A percentile compares a stretch with the other conserved stretches of the same genome.
These are phyloP conservation scores for Apophysomyces sp. DNA, from an alignment of 371 early-diverging fungal species.

Conservation along the genomic window DNA sequence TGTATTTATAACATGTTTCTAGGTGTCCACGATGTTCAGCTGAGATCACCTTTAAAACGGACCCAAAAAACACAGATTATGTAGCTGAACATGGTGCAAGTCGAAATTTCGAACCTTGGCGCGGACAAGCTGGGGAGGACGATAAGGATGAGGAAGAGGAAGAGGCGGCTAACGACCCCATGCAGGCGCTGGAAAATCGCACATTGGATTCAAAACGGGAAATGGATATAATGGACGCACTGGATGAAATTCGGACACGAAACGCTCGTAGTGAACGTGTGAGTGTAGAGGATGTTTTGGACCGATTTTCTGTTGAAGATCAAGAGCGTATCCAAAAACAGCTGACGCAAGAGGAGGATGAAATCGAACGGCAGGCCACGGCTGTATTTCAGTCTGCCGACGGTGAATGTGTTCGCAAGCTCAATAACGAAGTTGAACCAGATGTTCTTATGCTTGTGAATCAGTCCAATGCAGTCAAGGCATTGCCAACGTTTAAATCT, in stretches of 20 bases:
- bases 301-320: conserved; percentile 50
- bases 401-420: conserved; percentile 71
- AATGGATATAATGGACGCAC: conserved; percentile 94
- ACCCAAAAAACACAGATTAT: conserved; percentile 96
- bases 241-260: conserved; percentile 90
- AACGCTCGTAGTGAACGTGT: conserved; percentile 86
- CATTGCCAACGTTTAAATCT: conserved; percentile 9
- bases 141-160: conserved; percentile 61
- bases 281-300: conserved; percentile 61
- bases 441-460: conserved; percentile 47
- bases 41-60: conserved; percentile 97
- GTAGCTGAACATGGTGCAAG: conserved; percentile 91
- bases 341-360: conserved; percentile 60
- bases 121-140: conserved; percentile 72
- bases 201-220: conserved; percentile 93
- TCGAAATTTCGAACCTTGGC: conserved; percentile 96
- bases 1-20: neutral
- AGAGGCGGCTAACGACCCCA: conserved; percentile 89
- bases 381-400: conserved; percentile 67
- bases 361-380: conserved; percentile 66
- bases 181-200: conserved; percentile 91
- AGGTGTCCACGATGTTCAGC: conserved; percentile 93
- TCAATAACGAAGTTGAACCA: conserved; percentile 54
- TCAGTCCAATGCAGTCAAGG: conserved; percentile 23
- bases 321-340: conserved; percentile 28